Conservation (phyloP, 139 green algal genomes). For the Chlamydomonas schloesseri region DNA sequence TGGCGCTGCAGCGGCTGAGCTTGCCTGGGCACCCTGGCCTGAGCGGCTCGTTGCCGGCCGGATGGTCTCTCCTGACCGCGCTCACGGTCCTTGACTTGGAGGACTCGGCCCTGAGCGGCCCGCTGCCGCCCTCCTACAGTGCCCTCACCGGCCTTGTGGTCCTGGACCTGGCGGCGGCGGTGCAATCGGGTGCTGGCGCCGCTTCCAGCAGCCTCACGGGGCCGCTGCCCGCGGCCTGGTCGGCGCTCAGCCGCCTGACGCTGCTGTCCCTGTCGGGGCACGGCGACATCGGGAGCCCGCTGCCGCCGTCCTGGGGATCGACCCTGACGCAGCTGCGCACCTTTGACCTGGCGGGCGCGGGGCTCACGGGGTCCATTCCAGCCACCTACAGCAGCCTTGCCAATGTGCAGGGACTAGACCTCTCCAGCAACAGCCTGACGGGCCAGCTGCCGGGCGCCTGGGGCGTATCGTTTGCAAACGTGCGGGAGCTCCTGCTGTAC, state of each 20-base stretch:
- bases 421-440: too few relatives aligned
- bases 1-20: background rate
- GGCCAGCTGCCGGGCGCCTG: too few relatives aligned
- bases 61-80: background rate
- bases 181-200: background rate
- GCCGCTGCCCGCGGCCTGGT: too few relatives aligned
- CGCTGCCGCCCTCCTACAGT: slow-evolving; percentile 5
- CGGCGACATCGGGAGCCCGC: too few relatives aligned
- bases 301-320: background rate
- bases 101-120: slow-evolving; percentile 18
- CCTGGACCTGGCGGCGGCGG: too few relatives aligned
- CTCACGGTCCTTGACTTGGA: background rate
- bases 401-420: too few relatives aligned
- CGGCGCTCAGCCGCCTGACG: too few relatives aligned
- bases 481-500: background rate
- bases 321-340: background rate
- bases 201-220: too few relatives aligned
- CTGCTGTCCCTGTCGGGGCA: background rate
- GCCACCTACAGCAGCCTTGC: background rate
- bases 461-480: too few relatives aligned
- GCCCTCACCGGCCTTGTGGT: background rate
- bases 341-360: background rate
- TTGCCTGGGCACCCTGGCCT: background rate
- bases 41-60: background rate
- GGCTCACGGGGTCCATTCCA: slow-evolving; percentile 27